These are phyloP conservation scores for Ramularia collo-cygni DNA, from an alignment of 2,329 filamentous ascomycete genomes.

Conservation along the genomic window DNA sequence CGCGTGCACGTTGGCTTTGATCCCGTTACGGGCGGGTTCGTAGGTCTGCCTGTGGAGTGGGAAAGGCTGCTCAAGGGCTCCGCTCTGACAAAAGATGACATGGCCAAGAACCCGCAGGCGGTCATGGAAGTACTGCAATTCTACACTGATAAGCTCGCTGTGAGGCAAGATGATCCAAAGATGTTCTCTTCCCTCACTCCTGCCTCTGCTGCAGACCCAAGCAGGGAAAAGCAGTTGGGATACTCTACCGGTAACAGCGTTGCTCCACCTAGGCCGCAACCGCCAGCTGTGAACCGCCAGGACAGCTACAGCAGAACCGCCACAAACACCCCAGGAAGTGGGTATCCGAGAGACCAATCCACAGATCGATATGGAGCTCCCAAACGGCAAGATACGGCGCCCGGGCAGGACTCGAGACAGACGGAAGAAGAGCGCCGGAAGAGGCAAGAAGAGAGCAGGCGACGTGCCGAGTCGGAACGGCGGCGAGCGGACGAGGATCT, in stretches of 20 bases:
- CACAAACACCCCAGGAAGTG: conserved; percentile 14
- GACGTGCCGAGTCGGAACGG: conserved; percentile 33
- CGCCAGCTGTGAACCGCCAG: conserved; percentile 38
- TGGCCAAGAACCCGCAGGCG: conserved; percentile 79
- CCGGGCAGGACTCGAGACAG: conserved; percentile 20
- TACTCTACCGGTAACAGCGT: conserved; percentile 41
- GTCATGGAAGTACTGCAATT: conserved; percentile 76
- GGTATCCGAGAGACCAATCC: conserved; percentile 19
- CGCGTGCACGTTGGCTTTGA: conserved; percentile 97
- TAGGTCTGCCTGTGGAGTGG: conserved; percentile 92
- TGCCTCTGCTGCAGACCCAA: conserved; percentile 50
- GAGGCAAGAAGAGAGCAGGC: conserved; percentile 34
- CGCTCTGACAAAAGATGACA: conserved; percentile 96
- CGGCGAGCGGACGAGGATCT: conserved; percentile 39
- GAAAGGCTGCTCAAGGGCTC: conserved; percentile 93
- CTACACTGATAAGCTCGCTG: conserved; percentile 72
- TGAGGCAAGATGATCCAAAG: conserved; percentile 64
- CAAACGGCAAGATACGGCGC: conserved; percentile 28
- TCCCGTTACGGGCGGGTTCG: conserved; percentile 88
- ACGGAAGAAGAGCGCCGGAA: conserved; percentile 35
- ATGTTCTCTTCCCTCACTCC: conserved; percentile 63
- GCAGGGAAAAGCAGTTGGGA: conserved; percentile 43
- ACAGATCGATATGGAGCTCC: conserved; percentile 21
- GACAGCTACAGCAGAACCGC: conserved; percentile 35
- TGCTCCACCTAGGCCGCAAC: conserved; percentile 42